phyloP scores from a whole-genome alignment of 1,284 basidiomycete species.

The Trichosporon inkin region DNA sequence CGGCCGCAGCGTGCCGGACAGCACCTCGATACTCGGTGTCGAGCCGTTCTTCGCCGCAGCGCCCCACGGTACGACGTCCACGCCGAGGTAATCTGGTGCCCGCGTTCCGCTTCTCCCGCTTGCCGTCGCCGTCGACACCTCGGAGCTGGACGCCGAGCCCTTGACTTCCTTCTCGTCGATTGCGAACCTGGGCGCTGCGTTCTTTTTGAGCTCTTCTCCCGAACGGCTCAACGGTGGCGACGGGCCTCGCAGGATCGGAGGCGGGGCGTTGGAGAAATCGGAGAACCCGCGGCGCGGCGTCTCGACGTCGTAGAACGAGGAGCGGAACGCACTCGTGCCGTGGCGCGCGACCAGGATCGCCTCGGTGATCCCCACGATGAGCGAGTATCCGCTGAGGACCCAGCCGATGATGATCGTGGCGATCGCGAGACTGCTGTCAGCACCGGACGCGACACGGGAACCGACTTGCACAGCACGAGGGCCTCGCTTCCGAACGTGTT shows the following conservation, averaged over 20 bases:
- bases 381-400: not conserved
- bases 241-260: too few relatives aligned
- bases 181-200: too few relatives aligned
- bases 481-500: not conserved
- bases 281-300: not conserved
- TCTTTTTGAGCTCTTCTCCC: too few relatives aligned
- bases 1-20: not conserved
- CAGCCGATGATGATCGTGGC: not conserved
- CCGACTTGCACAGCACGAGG: not conserved
- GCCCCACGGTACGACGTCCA: not conserved
- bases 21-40: not conserved
- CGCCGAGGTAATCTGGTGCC: not conserved
- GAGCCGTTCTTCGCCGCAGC: not conserved
- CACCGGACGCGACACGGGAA: not conserved
- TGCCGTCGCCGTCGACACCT: not conserved
- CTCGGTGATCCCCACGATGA: not conserved
- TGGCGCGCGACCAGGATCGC: not conserved
- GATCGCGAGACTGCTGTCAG: conserved; percentile 2
- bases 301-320: not conserved
- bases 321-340: not conserved
- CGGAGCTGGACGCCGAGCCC: too few relatives aligned
- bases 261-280: not conserved
- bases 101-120: not conserved
- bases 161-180: too few relatives aligned
- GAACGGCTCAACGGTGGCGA: too few relatives aligned